A percentile compares a stretch with the other conserved stretches of the same genome.
Evolutionary conservation across 345 rosid genomes (phyloP).

Genomic region (Linum tenue): DNA sequence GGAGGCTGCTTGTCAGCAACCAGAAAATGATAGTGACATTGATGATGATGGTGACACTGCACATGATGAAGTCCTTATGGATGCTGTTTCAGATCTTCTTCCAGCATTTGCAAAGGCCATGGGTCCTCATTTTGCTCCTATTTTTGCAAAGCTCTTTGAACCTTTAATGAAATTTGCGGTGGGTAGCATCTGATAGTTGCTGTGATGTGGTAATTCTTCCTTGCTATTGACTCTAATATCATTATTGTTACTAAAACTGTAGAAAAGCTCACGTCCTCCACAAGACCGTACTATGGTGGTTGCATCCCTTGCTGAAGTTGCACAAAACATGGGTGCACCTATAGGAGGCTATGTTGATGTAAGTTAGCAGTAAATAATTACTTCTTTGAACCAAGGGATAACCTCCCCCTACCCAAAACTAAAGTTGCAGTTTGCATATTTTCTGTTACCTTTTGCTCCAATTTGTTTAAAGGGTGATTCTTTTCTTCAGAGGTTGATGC

Average conservation of each 20-base stretch:
- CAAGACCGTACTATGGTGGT: conserved; percentile 97
- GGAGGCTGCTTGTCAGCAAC: conserved; percentile 83
- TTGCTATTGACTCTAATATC: conserved; percentile 15
- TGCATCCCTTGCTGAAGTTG: conserved; percentile 97
- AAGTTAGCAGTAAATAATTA: conserved; percentile 15
- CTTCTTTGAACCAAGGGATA: not conserved
- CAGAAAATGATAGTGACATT: conserved; percentile 63
- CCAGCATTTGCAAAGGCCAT: conserved; percentile 95
- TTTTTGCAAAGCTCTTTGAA: conserved; percentile 75
- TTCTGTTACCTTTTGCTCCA: not conserved
- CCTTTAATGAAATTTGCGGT: conserved; percentile 95
- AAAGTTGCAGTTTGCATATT: not conserved
- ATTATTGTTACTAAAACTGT: conserved; percentile 22
- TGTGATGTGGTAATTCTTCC: conserved; percentile 4
- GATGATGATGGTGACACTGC: conserved; percentile 66
- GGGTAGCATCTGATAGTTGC: conserved; percentile 20
- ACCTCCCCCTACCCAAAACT: too few species aligned
- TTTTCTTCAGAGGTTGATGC: conserved; percentile 74
- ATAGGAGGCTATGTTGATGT: conserved; percentile 86
- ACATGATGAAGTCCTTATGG: conserved; percentile 97
- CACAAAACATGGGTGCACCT: conserved; percentile 97
- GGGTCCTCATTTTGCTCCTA: conserved; percentile 88
- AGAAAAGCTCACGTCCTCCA: conserved; percentile 78
- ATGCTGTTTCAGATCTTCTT: conserved; percentile 95
- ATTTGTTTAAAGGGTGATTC: conserved; percentile 18